Conservation (phyloP, 2,329 filamentous ascomycete species). For the Coniochaeta sp. region DNA sequence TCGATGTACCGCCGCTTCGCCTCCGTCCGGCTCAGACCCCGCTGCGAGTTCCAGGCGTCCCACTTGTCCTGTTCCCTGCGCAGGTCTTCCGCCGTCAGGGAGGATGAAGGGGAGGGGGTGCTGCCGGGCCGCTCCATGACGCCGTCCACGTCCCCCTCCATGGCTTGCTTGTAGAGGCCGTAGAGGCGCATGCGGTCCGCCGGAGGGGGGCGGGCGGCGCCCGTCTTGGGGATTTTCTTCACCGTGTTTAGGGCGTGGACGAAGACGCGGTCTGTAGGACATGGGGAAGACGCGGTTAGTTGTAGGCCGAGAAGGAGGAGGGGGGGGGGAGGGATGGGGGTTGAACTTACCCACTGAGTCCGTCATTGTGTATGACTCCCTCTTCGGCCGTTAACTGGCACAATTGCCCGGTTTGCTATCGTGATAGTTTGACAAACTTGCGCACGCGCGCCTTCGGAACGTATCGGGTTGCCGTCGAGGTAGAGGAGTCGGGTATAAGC, state of each 20-base stretch:
- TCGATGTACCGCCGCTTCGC: conserved; percentile 93
- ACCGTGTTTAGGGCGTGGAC: conserved; percentile 98
- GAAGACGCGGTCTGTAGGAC: conserved; percentile 78
- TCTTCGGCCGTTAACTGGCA: not conserved
- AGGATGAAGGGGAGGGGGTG: conserved; percentile 33
- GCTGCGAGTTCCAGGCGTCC: conserved; percentile 93
- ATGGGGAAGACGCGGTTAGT: conserved; percentile 3
- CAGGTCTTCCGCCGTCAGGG: conserved; percentile 44
- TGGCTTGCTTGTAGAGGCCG: conserved; percentile 97
- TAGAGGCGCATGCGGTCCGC: conserved; percentile 84
- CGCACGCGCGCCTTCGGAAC: not conserved
- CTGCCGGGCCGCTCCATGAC: conserved; percentile 89
- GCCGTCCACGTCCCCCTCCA: conserved; percentile 94
- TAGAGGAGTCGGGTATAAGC: not conserved
- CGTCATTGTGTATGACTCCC: conserved; percentile 29
- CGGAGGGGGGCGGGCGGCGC: conserved; percentile 80
- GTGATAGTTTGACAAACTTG: not conserved
- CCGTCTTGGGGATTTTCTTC: conserved; percentile 93
- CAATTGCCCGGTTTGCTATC: not conserved
- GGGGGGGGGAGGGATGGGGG: not conserved
- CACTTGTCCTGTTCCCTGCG: conserved; percentile 62
- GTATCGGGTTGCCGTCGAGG: not conserved
- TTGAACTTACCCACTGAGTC: conserved; percentile 43
- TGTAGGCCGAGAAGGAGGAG: not conserved
- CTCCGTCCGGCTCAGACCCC: conserved; percentile 76